A percentile compares a stretch with the other conserved stretches of the same genome.
These are phyloP conservation scores for Cladophialophora immunda DNA, from an alignment of 2,329 filamentous ascomycete species.

Conservation along the genomic window DNA sequence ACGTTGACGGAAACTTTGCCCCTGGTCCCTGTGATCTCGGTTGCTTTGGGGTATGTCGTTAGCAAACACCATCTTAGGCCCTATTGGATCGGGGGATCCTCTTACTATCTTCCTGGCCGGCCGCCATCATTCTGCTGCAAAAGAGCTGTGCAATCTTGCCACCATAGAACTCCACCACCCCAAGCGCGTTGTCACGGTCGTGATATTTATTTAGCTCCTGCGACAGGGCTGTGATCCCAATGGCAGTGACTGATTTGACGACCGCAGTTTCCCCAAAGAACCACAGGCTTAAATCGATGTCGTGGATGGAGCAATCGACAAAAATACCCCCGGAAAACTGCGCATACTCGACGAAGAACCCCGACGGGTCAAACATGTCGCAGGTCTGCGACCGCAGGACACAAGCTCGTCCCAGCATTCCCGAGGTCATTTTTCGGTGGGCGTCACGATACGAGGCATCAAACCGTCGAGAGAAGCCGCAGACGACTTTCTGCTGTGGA, in stretches of 20 bases:
- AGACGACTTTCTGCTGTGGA: conserved; percentile 71
- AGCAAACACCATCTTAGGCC: background rate
- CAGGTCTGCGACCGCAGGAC: conserved; percentile 73
- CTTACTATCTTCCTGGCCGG: conserved; percentile 67
- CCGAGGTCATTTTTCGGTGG: conserved; percentile 59
- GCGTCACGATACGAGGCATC: conserved; percentile 72
- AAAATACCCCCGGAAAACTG: conserved; percentile 73
- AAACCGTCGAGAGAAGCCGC: conserved; percentile 72
- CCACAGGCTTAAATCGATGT: conserved; percentile 72
- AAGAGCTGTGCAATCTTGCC: conserved; percentile 72
- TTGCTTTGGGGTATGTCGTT: conserved; percentile 43
- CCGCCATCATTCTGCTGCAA: conserved; percentile 71
- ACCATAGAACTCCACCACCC: conserved; percentile 71
- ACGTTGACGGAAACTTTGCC: conserved; percentile 70
- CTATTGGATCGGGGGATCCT: too few relatives aligned
- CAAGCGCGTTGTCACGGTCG: conserved; percentile 70
- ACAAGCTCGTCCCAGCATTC: conserved; percentile 66
- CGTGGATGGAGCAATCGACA: conserved; percentile 75
- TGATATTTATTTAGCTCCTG: conserved; percentile 65
- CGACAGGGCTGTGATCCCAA: conserved; percentile 67
- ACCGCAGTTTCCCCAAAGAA: conserved; percentile 65
- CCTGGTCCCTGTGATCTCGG: conserved; percentile 72
- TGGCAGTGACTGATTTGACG: conserved; percentile 65
- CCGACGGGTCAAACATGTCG: conserved; percentile 70
- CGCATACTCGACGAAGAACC: conserved; percentile 74